Evolutionary conservation across 768 basidiomycete genomes (phyloP), one percentile per base, ranked within the genome.

Genomic region (Coprinellus micaceus): DNA sequence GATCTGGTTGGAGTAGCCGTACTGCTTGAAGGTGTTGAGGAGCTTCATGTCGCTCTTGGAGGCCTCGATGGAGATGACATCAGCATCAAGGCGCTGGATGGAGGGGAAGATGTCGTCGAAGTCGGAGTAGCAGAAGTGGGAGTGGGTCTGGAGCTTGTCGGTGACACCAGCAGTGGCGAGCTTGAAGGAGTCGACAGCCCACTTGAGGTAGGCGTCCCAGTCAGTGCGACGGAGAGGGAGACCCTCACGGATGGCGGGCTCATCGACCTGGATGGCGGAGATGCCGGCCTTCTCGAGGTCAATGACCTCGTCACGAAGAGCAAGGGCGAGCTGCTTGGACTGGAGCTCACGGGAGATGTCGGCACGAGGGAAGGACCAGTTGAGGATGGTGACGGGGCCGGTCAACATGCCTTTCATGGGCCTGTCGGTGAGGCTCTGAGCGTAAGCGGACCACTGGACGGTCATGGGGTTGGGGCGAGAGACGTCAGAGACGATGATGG

Each of bases 371-470:
- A 99, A 99, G 30, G 97, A 98, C 97, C 97, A 99, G 83, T 98
- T 98, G 75, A 98, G 85, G 76, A 99, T 97, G 60, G 94, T 94
- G 72, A 98, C 95, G 19, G 94, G 95, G 61, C 96, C 96, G 55
- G 96, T 95, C 55, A 98, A 82, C 97, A 98, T 98, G 64, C 96
- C 96, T 87, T 99, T 99, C 93, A 99, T 94, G 65, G 95, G 97
- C 72, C 85, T 87, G 70, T 83, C 77, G 64, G 95, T 91, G 67
- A 98, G 69, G 69, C 90, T 94, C 79, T 98, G 97, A 53, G 97
- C 97, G 73, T 96, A 98, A 66, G 85, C 84, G 60, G 89, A 92
- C 97, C 97, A 99, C 71, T 84, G 85, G 69, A 98, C 95, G 66
- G 97, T 98, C 80, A 99, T 98, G 50, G 96, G 86, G 40, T 74